Evolutionary conservation across 768 basidiomycete genomes (phyloP).

Genomic region (Lentinula detonsa): DNA sequence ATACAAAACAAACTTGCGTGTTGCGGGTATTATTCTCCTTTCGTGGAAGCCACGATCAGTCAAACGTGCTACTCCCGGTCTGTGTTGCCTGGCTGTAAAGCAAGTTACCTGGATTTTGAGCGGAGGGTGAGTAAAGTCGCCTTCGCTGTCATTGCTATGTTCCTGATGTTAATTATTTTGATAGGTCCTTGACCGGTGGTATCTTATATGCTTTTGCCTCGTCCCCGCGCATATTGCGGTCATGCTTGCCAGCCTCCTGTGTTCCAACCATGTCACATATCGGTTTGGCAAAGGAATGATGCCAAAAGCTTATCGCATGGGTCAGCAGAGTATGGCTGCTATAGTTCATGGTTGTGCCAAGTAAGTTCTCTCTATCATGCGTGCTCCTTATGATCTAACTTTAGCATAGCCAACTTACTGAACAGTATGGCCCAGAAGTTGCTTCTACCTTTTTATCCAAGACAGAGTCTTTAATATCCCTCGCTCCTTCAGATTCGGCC

Average conservation of each 20-base stretch:
- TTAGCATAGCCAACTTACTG: constrained; percentile 56
- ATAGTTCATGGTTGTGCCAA: constrained; percentile 84
- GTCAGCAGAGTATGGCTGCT: constrained; percentile 67
- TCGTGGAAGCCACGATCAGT: constrained; percentile 71
- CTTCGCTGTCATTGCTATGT: background rate
- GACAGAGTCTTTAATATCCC: background rate
- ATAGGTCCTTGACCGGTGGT: constrained; percentile 47
- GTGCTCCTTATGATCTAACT: background rate
- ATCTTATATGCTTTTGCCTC: constrained; percentile 54
- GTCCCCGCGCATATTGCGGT: constrained; percentile 63
- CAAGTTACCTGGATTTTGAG: constrained; percentile 54
- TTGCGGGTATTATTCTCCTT: constrained; percentile 79
- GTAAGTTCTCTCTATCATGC: constrained; percentile 30
- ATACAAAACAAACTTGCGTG: constrained; percentile 74
- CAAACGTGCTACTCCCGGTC: constrained; percentile 72
- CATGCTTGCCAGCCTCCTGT: constrained; percentile 61
- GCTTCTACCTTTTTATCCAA: constrained; percentile 25
- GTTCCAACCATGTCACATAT: constrained; percentile 81
- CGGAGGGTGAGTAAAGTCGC: constrained; percentile 21
- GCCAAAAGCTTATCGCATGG: constrained; percentile 76
- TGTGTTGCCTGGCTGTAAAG: constrained; percentile 70
- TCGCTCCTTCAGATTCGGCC: background rate
- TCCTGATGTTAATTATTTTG: too few species aligned
- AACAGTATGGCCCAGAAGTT: constrained; percentile 63
- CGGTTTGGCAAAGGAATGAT: constrained; percentile 87